Conservation (phyloP, 2,329 filamentous ascomycete genomes). For the Colletotrichum cordylinicola region DNA sequence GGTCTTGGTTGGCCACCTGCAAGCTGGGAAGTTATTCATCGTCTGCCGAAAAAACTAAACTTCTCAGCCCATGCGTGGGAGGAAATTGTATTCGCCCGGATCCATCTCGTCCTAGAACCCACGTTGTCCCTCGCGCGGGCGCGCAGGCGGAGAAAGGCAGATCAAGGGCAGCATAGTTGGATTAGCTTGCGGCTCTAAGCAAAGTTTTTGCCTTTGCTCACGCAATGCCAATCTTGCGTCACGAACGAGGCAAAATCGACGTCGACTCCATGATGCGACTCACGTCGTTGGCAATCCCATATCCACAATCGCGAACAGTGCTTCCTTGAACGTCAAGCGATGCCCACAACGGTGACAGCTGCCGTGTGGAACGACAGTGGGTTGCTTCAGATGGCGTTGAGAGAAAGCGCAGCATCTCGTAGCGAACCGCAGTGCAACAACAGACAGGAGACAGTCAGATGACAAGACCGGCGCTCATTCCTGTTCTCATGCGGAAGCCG, state of each 20-base stretch:
- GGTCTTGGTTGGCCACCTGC: background rate
- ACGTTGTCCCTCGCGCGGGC: background rate
- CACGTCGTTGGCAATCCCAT: background rate
- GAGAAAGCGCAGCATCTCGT: conserved; percentile 1
- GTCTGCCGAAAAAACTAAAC: background rate
- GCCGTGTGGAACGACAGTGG: background rate
- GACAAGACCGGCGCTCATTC: conserved; percentile 1
- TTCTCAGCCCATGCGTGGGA: background rate
- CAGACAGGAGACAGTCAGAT: conserved; percentile 10
- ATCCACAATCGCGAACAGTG: background rate
- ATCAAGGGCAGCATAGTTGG: background rate
- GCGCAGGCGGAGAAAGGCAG: background rate
- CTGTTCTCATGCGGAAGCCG: background rate
- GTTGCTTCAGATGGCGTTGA: conserved; percentile 11
- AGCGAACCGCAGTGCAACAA: background rate
- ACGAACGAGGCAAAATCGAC: background rate
- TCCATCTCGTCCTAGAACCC: background rate
- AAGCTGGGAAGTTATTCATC: background rate
- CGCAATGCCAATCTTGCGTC: background rate
- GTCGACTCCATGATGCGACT: background rate
- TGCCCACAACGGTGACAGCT: background rate
- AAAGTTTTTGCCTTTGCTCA: background rate
- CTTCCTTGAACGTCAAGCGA: background rate
- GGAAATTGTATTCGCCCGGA: background rate
- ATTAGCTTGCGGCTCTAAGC: background rate